Evolutionary conservation across 106 monocot species (phyloP).

Genomic region (Vanilla planifolia): DNA sequence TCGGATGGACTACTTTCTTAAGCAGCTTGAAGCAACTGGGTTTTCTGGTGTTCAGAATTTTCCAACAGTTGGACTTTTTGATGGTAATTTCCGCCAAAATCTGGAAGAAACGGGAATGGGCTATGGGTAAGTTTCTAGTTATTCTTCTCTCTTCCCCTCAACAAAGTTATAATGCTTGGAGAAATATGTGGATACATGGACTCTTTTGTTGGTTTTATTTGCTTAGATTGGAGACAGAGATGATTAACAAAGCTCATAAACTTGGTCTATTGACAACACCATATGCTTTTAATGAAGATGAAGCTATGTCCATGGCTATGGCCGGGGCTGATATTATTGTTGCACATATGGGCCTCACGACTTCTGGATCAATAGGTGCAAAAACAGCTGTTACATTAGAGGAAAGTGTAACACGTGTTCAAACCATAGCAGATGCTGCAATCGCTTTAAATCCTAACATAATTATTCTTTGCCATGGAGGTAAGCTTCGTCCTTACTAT

Average conservation of each 20-base stretch:
- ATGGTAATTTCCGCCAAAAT: conserved; percentile 96
- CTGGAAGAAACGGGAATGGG: conserved; percentile 98
- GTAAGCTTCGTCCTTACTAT: conserved; percentile 38
- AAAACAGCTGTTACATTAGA: conserved; percentile 68
- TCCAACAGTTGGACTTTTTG: conserved; percentile 91
- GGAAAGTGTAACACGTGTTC: conserved; percentile 60
- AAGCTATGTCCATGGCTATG: conserved; percentile 73
- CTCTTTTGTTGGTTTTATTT: no score
- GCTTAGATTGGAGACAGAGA: conserved; percentile 90
- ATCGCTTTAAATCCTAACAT: conserved; percentile 52
- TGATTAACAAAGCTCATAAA: conserved; percentile 81
- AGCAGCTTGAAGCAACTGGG: conserved; percentile 68
- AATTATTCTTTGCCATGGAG: conserved; percentile 95
- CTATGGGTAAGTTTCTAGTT: conserved; percentile 47
- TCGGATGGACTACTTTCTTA: conserved; percentile 72
- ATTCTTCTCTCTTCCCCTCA: neutral
- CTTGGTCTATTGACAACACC: conserved; percentile 89
- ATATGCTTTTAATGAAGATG: conserved; percentile 76
- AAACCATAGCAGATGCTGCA: conserved; percentile 94
- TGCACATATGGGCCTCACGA: conserved; percentile 94
- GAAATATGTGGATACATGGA: no score
- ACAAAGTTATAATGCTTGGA: neutral
- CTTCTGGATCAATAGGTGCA: conserved; percentile 86
- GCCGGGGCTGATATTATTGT: conserved; percentile 88
- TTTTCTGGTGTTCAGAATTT: conserved; percentile 93